Percentiles rank a stretch among this genome's conserved stretches.
Evolutionary conservation across 768 basidiomycete genomes (phyloP).

Genomic region (Hericium rajendrae): DNA sequence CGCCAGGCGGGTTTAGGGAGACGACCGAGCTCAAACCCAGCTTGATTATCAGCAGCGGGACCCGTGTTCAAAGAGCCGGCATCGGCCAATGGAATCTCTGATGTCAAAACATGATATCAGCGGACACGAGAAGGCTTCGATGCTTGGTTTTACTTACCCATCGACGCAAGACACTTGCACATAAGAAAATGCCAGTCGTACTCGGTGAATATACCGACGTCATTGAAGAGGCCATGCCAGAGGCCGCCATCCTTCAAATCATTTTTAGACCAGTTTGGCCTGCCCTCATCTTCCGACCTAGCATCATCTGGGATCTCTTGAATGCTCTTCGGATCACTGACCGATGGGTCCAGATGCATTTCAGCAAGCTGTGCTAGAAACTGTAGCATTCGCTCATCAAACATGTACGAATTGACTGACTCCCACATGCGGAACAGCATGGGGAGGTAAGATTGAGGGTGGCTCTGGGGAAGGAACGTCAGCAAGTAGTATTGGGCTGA

Average conservation of each 20-base stretch:
- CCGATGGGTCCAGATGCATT: conserved; percentile 68
- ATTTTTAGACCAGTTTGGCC: conserved; percentile 44
- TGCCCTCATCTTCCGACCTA: conserved; percentile 48
- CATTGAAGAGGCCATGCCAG: conserved; percentile 46
- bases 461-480: conserved; percentile 77
- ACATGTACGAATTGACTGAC: conserved; percentile 81
- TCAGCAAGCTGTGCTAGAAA: conserved; percentile 72
- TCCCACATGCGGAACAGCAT: conserved; percentile 85
- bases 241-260: conserved; percentile 28
- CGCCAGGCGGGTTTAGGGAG: conserved; percentile 67
- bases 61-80: conserved; percentile 69
- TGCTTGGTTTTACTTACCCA: conserved; percentile 41
- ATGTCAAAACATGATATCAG: conserved; percentile 1
- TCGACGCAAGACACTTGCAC: conserved; percentile 79
- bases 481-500: conserved; percentile 80
- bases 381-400: conserved; percentile 83
- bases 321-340: conserved; percentile 65
- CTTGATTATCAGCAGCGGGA: conserved; percentile 63
- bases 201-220: conserved; percentile 76
- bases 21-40: conserved; percentile 63
- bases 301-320: conserved; percentile 63
- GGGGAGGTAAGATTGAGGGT: conserved; percentile 76
- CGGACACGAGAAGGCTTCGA: background rate
- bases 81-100: conserved; percentile 67
- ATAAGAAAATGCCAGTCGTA: conserved; percentile 80